Evolutionary conservation across 163 green algal species (phyloP).

Genomic region (Trebouxia gelatinosa): DNA sequence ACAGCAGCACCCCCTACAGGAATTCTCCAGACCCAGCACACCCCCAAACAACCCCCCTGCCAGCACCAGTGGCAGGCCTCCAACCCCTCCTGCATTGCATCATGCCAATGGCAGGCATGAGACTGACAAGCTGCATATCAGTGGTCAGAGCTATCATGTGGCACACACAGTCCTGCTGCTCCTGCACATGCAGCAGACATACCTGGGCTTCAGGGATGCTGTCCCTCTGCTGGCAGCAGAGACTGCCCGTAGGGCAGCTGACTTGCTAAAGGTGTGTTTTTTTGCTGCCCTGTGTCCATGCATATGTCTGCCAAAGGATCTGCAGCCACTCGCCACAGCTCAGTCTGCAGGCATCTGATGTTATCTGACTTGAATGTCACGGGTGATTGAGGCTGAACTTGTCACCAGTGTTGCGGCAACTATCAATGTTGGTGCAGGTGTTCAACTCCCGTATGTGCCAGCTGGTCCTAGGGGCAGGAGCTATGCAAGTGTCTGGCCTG

Average conservation of each 20-base stretch:
- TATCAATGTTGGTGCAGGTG: conserved; percentile 41
- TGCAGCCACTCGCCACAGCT: neutral
- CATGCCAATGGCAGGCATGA: neutral
- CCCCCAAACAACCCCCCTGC: neutral
- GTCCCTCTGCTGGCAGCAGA: conserved; percentile 64
- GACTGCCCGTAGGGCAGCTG: conserved; percentile 59
- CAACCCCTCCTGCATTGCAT: neutral
- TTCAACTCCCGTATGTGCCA: conserved; percentile 83
- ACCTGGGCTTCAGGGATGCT: conserved; percentile 47
- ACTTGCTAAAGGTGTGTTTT: conserved; percentile 49
- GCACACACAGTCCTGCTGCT: conserved; percentile 69
- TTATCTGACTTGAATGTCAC: neutral
- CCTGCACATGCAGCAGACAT: conserved; percentile 64
- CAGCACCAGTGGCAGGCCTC: neutral
- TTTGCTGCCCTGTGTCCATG: neutral
- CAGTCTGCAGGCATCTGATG: neutral
- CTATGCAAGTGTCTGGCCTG: conserved; percentile 82
- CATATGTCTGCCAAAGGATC: no score
- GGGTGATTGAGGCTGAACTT: no score
- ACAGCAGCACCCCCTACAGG: no score
- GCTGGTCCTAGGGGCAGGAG: conserved; percentile 82
- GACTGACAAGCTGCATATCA: conserved; percentile 37
- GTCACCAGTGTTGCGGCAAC: no score
- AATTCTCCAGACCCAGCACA: neutral
- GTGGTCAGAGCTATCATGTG: conserved; percentile 50